Evolutionary conservation across 2,329 filamentous ascomycete genomes (phyloP).

Genomic region (Trichoderma harzianum): DNA sequence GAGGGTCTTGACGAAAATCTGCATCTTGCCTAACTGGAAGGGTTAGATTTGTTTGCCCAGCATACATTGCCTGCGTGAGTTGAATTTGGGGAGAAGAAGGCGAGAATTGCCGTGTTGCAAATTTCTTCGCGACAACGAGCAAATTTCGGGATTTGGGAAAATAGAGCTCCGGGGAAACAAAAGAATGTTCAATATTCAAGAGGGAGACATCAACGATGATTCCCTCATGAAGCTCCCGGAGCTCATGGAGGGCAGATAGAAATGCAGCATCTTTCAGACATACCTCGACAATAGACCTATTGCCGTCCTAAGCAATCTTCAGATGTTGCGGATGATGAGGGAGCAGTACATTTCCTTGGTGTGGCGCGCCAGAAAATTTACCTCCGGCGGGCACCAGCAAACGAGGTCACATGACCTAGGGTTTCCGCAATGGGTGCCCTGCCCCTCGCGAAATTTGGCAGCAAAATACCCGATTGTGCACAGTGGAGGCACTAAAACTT

Average conservation of each 20-base stretch:
- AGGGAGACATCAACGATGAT: conserved; percentile 29
- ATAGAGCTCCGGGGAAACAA: not conserved
- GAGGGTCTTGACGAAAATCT: conserved; percentile 79
- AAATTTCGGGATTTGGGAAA: not conserved
- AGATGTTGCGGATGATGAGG: conserved; percentile 46
- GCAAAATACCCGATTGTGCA: not conserved
- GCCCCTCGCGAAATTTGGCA: conserved; percentile 16
- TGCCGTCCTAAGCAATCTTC: conserved; percentile 63
- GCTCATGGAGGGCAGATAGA: conserved; percentile 24
- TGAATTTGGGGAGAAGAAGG: not conserved
- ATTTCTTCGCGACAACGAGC: conserved; percentile 5
- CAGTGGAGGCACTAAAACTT: conserved; percentile 12
- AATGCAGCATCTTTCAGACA: conserved; percentile 52
- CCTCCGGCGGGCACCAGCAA: conserved; percentile 2
- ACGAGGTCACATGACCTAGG: conserved; percentile 28
- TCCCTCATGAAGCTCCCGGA: conserved; percentile 23
- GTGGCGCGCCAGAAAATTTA: conserved; percentile 32
- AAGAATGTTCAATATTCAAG: conserved; percentile 29
- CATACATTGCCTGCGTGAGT: not conserved
- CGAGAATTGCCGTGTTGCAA: not conserved
- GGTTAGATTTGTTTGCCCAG: conserved; percentile 37
- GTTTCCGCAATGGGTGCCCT: conserved; percentile 26
- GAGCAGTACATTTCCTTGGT: conserved; percentile 25
- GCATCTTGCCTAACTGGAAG: conserved; percentile 61
- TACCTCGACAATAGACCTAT: conserved; percentile 60